Conservation (phyloP, 306 rosid species). For the Cicer bijugum region DNA sequence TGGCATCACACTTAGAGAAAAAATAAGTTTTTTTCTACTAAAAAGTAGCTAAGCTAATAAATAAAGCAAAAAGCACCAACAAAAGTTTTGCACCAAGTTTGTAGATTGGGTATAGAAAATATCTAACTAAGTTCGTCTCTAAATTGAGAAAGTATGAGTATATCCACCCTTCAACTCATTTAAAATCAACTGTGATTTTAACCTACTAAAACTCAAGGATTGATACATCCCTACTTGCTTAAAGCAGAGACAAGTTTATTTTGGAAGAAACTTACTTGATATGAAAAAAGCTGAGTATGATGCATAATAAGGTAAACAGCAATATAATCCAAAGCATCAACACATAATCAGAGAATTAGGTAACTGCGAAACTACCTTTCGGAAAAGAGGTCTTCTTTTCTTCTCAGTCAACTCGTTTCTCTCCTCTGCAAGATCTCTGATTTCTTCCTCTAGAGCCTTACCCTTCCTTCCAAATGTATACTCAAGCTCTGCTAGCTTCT, state of each 20-base stretch:
- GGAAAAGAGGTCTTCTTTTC: slow-evolving; percentile 81
- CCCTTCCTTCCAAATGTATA: slow-evolving; percentile 95
- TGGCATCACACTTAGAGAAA: neutral
- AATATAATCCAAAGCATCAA: slow-evolving; percentile 21
- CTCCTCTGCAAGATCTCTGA: slow-evolving; percentile 94
- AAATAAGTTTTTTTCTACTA: slow-evolving; percentile 1
- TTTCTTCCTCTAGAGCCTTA: slow-evolving; percentile 86
- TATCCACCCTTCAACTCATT: neutral
- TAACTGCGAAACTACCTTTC: slow-evolving; percentile 58
- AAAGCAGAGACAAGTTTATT: neutral
- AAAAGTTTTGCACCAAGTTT: slow-evolving; percentile 3
- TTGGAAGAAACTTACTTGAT: neutral
- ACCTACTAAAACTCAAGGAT: slow-evolving; percentile 30
- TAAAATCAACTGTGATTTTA: slow-evolving; percentile 15
- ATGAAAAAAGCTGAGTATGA: neutral
- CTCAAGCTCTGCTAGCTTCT: slow-evolving; percentile 82
- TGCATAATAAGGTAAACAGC: neutral
- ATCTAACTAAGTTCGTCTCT: neutral
- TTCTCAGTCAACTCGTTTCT: slow-evolving; percentile 86
- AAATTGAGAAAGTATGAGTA: slow-evolving; percentile 14
- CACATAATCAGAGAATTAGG: slow-evolving; percentile 22
- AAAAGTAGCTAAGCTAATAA: slow-evolving; percentile 6
- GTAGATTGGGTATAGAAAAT: neutral
- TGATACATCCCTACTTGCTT: neutral
- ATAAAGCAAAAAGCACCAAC: neutral